Base-by-base conservation (phyloP, 345 rosid genomes). In the Brassica nigra region DNA sequence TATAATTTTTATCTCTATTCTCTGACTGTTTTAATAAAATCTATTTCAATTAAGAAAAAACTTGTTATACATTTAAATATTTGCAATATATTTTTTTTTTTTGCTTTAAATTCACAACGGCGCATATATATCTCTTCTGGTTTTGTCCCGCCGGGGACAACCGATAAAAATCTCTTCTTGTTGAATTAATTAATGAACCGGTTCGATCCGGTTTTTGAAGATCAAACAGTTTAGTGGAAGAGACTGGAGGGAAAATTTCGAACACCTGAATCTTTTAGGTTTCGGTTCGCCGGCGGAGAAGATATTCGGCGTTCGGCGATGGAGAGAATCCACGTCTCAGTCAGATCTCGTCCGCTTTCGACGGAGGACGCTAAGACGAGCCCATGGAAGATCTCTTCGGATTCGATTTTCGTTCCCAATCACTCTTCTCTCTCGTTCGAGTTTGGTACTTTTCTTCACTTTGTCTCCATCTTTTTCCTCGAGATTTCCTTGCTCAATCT, bases 271-370 rank as follows among this genome's bases (percentile, higher is more conserved):
- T 23, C 3, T 18, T 67, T 80, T 81, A 81, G 84, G 81, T 77
- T 31, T 70, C 18, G 9, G 29, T 57, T 76, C 55, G 70, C 78
- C 84, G 75, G 80, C 84, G 75, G 83, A 65, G 74, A 81, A n/a
- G 55, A 3, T 16, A 27, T 44, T 59, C 84, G 69, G 74, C 27
- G 36, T 54, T 54, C 62, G 30, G 63, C 31, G 37, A 95, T 95
- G 99, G 98, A 95, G 85, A 86, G 95, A 66, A 92, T 95, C 8
- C 90, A 92, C 67, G 99, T 95, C 3, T 82, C 95, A 5, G 94
- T 95, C 27, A 75, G 98, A 75, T 81, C 99, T 11, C 85, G 97
- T 71, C 98, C 99, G 2, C 84, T 95, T 6, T 84, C 96, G 8
- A 58, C 84, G 55, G 99, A 92, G 79, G 99, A 95, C 57, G 87